Conservation (phyloP, 192 early-diverging fungal genomes). For the Coemansia reversa region DNA sequence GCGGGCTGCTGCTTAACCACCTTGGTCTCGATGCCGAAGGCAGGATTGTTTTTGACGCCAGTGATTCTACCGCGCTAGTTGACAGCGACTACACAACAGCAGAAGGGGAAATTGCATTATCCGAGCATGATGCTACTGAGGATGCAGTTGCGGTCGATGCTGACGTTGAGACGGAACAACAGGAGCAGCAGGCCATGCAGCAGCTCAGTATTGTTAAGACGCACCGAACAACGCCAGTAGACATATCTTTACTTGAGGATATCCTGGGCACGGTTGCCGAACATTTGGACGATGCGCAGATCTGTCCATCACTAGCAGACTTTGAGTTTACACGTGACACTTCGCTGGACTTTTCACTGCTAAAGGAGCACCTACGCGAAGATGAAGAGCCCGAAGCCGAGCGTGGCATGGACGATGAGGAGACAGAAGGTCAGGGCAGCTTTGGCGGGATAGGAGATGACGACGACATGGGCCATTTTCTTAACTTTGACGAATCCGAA, state of each 20-base stretch:
- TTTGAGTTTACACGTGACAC: constrained; percentile 69
- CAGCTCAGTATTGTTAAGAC: constrained; percentile 2
- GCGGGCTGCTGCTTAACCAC: constrained; percentile 88
- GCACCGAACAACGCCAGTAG: constrained; percentile 34
- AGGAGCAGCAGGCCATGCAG: background rate
- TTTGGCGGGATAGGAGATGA: constrained; percentile 35
- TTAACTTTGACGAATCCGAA: constrained; percentile 48
- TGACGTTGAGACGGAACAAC: background rate
- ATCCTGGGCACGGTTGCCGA: constrained; percentile 35
- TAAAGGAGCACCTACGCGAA: constrained; percentile 56
- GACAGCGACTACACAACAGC: constrained; percentile 44
- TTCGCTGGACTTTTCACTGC: constrained; percentile 60
- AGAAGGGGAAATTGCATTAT: constrained; percentile 4
- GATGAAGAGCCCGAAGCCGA: constrained; percentile 24
- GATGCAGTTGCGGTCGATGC: constrained; percentile 7
- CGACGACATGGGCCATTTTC: constrained; percentile 43
- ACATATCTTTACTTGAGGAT: constrained; percentile 35
- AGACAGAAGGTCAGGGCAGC: constrained; percentile 14
- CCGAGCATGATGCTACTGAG: background rate
- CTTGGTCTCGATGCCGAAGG: constrained; percentile 74
- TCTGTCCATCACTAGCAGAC: constrained; percentile 68
- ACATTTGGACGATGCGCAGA: constrained; percentile 49
- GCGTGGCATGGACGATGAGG: constrained; percentile 15
- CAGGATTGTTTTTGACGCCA: constrained; percentile 94
- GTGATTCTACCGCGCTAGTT: constrained; percentile 67